Base-by-base conservation (phyloP, 2,329 filamentous ascomycete species). In the Ceratocystiopsis minuta region DNA sequence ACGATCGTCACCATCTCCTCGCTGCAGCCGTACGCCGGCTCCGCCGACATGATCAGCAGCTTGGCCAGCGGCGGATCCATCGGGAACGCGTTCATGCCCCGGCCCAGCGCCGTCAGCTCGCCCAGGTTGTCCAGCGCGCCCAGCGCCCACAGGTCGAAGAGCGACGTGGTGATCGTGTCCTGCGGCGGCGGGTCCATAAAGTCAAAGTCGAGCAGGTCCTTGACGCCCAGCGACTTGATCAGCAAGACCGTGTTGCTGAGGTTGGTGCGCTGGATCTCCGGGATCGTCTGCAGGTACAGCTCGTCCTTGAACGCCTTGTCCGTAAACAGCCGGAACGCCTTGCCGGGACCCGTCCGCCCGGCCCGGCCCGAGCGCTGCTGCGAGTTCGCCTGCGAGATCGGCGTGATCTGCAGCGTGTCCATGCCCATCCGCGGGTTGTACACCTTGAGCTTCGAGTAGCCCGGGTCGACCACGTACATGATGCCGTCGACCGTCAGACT, bases 361-460 rank as follows among this genome's bases (percentile, higher is more conserved):
- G 90, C 90, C 56, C 90, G 82, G 45, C 90, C 90, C 35, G 90
- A 88, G 53, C 90, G 77, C 56, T 98, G 90, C 4, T 82, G 86
- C 5, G 86, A 80, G 57, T 98, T 98, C 51, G 90, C 90, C 57
- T 98, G 90, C 3, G 87, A 95, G 41, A 98, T 92, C 1, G 90
- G 90, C 0, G 90, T 98, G 50, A 98, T 93, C 54, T 96, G 90
- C 14, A 98, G 72, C 0, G 88, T 95, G 54, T 98, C 90, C 90
- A 98, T 98, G 44, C 90, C 90, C 85, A 98, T 96, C 41, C 87
- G 82, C 6, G 90, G 87, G 53, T 98, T 98, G 62, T 96, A 98
- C 5, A 98, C 90, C 57, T 98, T 98, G 55, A 96, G 73, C 58
- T 98, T 98, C 2, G 86, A 93, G 59, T 88, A 98, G 0, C 90